Evolutionary conservation across 164 flowering plant species (phyloP).

Genomic region (Magnolia sinica): DNA sequence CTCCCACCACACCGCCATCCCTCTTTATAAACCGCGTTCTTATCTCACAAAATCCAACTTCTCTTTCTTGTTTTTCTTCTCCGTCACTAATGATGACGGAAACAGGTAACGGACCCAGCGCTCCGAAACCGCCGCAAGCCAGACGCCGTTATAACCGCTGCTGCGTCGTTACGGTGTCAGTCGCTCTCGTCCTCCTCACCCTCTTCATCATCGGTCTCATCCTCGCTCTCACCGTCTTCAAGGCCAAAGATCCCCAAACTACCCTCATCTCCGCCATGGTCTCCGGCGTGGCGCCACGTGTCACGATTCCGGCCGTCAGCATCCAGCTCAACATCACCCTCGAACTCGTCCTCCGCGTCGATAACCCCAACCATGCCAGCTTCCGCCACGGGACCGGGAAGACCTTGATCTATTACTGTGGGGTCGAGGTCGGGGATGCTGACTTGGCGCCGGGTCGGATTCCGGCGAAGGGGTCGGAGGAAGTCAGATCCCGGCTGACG

Average conservation of each 20-base stretch:
- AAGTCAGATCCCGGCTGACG: slow-evolving; percentile 3
- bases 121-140: not conserved
- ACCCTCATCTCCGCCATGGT: slow-evolving; percentile 32
- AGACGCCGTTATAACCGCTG: not conserved
- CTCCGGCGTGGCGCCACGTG: slow-evolving; percentile 39
- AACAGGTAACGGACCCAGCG: not conserved
- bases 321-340: slow-evolving; percentile 52
- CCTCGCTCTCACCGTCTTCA: slow-evolving; percentile 47
- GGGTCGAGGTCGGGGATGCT: slow-evolving; percentile 40
- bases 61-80: not conserved
- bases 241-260: slow-evolving; percentile 30
- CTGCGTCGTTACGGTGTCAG: not conserved
- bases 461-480: slow-evolving; percentile 33
- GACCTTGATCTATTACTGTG: slow-evolving; percentile 26
- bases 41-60: too few relatives aligned
- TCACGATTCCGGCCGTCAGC: slow-evolving; percentile 29
- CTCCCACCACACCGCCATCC: too few relatives aligned
- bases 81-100: not conserved
- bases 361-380: slow-evolving; percentile 40
- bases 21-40: too few relatives aligned
- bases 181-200: slow-evolving; percentile 13
- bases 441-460: slow-evolving; percentile 33
- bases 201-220: slow-evolving; percentile 24
- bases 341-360: slow-evolving; percentile 24
- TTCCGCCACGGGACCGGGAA: slow-evolving; percentile 36